Evolutionary conservation across 2,329 filamentous ascomycete genomes (phyloP), one percentile per base, ranked within the genome.

Genomic region (Verticillium albo-atrum): DNA sequence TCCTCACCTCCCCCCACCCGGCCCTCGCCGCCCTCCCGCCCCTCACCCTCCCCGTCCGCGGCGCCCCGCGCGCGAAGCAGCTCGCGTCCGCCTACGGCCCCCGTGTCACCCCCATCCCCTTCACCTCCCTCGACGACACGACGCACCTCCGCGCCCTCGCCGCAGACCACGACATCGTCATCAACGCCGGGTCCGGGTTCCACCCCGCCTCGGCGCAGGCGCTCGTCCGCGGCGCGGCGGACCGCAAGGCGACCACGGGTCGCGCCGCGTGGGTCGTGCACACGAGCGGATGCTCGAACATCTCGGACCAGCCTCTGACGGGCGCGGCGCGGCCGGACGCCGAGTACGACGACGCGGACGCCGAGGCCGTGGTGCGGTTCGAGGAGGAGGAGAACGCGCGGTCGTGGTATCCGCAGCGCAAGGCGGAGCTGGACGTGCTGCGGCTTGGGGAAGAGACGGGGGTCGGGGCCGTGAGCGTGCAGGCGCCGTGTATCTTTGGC

Each of bases 141-240:
- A 53, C 20, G 9, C 25, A 55, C 17, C 34, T 65, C 6, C 34
- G 34, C 14, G 28, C 56, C 27, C 50, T 64, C 55, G 61, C 63
- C 27, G 55, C 58, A 6, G n/a, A 57, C 14, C 60, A 66, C 55
- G 63, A 67, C 55, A 30, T 75, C 58, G 67, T 78, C n/a, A 69
- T 79, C 58, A 72, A 76, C 61, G 67, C 72, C 12, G 72, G 71
- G 6, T 66, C 67, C 6, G 72, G 71, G 30, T 72, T 67, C 58
- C 71, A 77, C 60, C 60, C 66, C 2, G 57, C 60, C 2, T 67
- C 68, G 25, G 74, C 74, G 1, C 65, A 67, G 54, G 74, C 75
- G 5, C 66, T 76, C 57, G 64, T 77, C 6, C 37, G 37, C 57
- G 76, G 75, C 1, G 30, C 30, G 12, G 30, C 30, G 12, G 30